Evolutionary conservation across 2,329 filamentous ascomycete genomes (phyloP).

Genomic region (Remersonia thermophila): DNA sequence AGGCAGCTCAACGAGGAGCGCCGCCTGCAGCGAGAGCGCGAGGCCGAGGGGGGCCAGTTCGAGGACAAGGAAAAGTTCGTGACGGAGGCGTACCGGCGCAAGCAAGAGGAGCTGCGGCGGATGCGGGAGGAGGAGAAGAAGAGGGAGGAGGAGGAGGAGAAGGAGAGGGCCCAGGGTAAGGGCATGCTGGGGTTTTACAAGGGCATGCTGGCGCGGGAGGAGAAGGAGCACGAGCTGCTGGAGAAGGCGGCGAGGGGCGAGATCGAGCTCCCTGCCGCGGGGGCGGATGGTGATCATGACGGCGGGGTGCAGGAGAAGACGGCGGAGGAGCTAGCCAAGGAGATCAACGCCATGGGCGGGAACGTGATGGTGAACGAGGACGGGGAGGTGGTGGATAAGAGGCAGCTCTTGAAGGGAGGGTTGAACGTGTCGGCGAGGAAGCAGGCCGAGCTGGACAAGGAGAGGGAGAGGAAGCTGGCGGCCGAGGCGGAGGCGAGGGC

Average conservation of each 20-base stretch:
- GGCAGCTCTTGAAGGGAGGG: constrained; percentile 64
- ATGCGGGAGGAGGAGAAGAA: constrained; percentile 58
- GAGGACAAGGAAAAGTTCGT: constrained; percentile 79
- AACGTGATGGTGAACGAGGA: constrained; percentile 66
- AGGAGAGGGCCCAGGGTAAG: constrained; percentile 49
- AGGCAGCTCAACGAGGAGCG: constrained; percentile 69
- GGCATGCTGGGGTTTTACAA: constrained; percentile 73
- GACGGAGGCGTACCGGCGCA: constrained; percentile 68
- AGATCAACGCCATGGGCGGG: constrained; percentile 51
- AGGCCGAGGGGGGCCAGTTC: constrained; percentile 69
- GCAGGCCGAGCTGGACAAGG: constrained; percentile 31
- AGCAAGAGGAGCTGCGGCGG: constrained; percentile 61
- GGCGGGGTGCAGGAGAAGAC: constrained; percentile 32
- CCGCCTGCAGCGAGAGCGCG: constrained; percentile 63
- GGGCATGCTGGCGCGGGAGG: constrained; percentile 57
- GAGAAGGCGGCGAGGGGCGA: constrained; percentile 52
- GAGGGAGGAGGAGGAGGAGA: constrained; percentile 49
- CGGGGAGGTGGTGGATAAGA: constrained; percentile 70
- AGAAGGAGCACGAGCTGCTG: constrained; percentile 56
- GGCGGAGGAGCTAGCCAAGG: constrained; percentile 52
- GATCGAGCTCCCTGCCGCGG: not conserved
- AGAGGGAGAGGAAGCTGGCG: constrained; percentile 19
- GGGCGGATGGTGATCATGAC: constrained; percentile 12
- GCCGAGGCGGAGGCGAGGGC: constrained; percentile 19
- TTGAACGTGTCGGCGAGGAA: constrained; percentile 60